phyloP scores from a whole-genome alignment of 495 filamentous ascomycete species.

The Daldinia decipiens region DNA sequence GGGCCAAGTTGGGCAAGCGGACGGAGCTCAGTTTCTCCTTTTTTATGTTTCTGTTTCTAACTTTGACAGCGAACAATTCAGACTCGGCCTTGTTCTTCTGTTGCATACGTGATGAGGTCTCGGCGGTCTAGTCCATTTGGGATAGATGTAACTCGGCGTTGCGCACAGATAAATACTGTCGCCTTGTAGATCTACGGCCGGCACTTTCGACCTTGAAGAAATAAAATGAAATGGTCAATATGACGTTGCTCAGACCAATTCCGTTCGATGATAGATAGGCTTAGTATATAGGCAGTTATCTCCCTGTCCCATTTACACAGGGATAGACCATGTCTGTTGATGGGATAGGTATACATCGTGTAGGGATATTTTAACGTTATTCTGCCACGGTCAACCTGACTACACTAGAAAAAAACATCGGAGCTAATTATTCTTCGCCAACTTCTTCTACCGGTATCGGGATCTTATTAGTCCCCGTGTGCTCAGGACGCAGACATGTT shows the following conservation, averaged over 20 bases:
- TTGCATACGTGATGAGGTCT: conserved; percentile 24
- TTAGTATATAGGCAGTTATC: conserved; percentile 21
- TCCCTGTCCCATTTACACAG: conserved; percentile 7
- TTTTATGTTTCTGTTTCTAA: background rate
- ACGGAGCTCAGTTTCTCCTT: conserved; percentile 8
- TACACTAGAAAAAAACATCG: conserved; percentile 3
- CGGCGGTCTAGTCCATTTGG: conserved; percentile 29
- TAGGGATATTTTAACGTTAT: background rate
- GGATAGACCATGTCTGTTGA: conserved; percentile 1
- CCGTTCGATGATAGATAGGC: conserved; percentile 13
- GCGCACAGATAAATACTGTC: conserved; percentile 22
- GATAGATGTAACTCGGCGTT: conserved; percentile 26
- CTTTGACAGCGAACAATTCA: background rate
- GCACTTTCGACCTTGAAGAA: conserved; percentile 30
- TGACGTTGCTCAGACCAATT: conserved; percentile 37
- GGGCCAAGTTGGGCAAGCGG: conserved; percentile 6
- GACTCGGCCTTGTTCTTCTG: background rate
- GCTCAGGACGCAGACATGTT: conserved; percentile 12
- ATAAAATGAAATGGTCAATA: conserved; percentile 14
- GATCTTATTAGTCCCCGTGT: conserved; percentile 16
- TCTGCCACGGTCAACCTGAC: background rate
- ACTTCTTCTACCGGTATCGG: conserved; percentile 18
- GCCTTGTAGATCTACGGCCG: conserved; percentile 26
- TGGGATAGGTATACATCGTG: background rate
- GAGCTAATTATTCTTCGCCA: conserved; percentile 2